Conservation (phyloP, 495 filamentous ascomycete genomes). For the Podospora sp. region DNA sequence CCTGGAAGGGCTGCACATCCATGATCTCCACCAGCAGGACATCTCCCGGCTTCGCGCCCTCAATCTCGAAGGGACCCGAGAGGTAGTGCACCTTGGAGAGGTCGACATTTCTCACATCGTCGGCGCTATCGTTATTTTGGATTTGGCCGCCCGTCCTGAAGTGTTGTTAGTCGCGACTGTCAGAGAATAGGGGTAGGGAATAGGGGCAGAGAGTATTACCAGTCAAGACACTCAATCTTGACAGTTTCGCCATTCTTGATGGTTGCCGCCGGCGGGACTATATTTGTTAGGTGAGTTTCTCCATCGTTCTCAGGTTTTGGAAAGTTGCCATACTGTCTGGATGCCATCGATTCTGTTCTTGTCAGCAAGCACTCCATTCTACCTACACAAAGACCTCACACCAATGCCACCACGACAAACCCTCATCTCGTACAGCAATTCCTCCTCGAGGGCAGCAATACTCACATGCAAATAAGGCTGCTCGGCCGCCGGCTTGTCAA, state of each 20-base stretch:
- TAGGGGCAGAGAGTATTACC: constrained; percentile 44
- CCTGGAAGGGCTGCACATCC: constrained; percentile 88
- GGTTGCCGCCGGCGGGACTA: constrained; percentile 73
- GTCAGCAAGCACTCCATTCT: neutral
- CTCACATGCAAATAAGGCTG: constrained; percentile 78
- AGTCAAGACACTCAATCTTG: constrained; percentile 95
- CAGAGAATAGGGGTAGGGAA: constrained; percentile 1
- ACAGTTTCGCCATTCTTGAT: constrained; percentile 88
- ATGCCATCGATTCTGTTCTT: constrained; percentile 83
- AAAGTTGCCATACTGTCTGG: constrained; percentile 68
- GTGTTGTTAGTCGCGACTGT: neutral
- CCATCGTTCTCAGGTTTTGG: neutral
- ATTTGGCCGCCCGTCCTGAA: constrained; percentile 80
- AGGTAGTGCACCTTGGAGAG: constrained; percentile 85
- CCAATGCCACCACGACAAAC: neutral
- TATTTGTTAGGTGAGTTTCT: neutral
- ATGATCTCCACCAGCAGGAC: constrained; percentile 90
- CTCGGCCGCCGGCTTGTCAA: constrained; percentile 75
- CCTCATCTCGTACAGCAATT: neutral
- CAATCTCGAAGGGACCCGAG: constrained; percentile 88
- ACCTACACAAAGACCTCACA: no score
- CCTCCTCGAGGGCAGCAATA: neutral
- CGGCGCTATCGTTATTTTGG: constrained; percentile 82
- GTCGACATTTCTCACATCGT: constrained; percentile 85
- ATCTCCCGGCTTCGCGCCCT: constrained; percentile 84